A percentile compares a stretch with the other conserved stretches of the same genome.
Evolutionary conservation across 768 basidiomycete species (phyloP).

Genomic region (Amanita fuliginea): DNA sequence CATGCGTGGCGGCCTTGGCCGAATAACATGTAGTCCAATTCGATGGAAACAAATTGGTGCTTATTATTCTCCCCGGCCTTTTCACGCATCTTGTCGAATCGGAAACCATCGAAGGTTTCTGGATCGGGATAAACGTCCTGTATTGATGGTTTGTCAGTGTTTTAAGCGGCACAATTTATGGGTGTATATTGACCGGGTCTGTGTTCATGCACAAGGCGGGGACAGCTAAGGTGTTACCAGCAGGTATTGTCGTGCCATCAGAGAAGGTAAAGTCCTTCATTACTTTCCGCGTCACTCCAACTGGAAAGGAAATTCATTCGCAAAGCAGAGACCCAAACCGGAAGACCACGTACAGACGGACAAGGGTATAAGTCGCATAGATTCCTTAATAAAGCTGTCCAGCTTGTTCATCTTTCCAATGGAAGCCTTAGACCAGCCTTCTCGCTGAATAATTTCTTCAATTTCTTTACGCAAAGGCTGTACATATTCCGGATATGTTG

Average conservation of each 20-base stretch:
- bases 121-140: constrained; percentile 22
- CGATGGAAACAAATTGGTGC: constrained; percentile 19
- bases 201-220: constrained; percentile 6
- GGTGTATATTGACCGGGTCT: not conserved
- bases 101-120: constrained; percentile 26
- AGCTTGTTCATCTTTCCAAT: constrained; percentile 28
- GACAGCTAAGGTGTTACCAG: constrained; percentile 13
- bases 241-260: constrained; percentile 16
- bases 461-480: constrained; percentile 31
- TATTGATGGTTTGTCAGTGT: not conserved
- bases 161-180: not conserved
- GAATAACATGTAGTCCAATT: constrained; percentile 20
- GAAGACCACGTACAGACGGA: constrained; percentile 10
- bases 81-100: constrained; percentile 23
- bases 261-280: constrained; percentile 27
- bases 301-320: constrained; percentile 10
- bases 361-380: constrained; percentile 17
- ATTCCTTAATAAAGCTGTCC: constrained; percentile 37
- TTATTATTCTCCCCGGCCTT: constrained; percentile 15
- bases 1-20: constrained; percentile 18
- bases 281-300: constrained; percentile 19
- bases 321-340: constrained; percentile 8
- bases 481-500: constrained; percentile 20
- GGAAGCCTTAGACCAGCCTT: constrained; percentile 26
- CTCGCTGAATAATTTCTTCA: constrained; percentile 20